A percentile compares a stretch with the other conserved stretches of the same genome.
Evolutionary conservation across 2,329 filamentous ascomycete genomes (phyloP).

Genomic region (Fusarium austroafricanum): DNA sequence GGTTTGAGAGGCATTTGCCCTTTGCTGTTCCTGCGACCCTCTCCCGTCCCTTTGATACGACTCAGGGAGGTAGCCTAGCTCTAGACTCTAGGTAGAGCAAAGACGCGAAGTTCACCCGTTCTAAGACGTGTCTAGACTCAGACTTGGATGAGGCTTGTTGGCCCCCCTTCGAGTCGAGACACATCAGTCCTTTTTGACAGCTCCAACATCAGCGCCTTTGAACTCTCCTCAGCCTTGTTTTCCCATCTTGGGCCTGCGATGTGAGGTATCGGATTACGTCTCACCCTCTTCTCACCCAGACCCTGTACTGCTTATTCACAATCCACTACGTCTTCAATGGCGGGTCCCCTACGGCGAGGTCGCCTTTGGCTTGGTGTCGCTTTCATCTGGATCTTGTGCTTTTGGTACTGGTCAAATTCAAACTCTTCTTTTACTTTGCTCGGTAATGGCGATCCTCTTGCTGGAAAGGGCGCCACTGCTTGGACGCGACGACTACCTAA

Average conservation of each 20-base stretch:
- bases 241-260: conserved; percentile 32
- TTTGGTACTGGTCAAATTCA: conserved; percentile 42
- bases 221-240: conserved; percentile 1
- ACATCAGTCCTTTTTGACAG: conserved; percentile 34
- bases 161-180: conserved; percentile 24
- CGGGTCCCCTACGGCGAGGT: conserved; percentile 37
- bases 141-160: conserved; percentile 24
- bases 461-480: conserved; percentile 38
- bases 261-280: conserved; percentile 26
- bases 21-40: background rate
- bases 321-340: conserved; percentile 30
- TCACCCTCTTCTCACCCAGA: conserved; percentile 20
- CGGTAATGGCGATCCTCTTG: conserved; percentile 37
- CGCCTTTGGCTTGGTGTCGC: conserved; percentile 44
- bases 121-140: conserved; percentile 21
- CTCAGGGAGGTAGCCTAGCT: background rate
- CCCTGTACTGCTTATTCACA: conserved; percentile 15
- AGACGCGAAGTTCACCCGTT: conserved; percentile 22
- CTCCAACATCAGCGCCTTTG: conserved; percentile 22
- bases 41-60: background rate
- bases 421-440: conserved; percentile 30
- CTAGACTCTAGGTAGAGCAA: background rate
- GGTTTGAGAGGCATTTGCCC: conserved; percentile 17
- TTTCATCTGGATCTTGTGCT: conserved; percentile 41
- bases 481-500: conserved; percentile 40